phyloP scores from a whole-genome alignment of 257 asterid species.

The Voacanga thouarsii region DNA sequence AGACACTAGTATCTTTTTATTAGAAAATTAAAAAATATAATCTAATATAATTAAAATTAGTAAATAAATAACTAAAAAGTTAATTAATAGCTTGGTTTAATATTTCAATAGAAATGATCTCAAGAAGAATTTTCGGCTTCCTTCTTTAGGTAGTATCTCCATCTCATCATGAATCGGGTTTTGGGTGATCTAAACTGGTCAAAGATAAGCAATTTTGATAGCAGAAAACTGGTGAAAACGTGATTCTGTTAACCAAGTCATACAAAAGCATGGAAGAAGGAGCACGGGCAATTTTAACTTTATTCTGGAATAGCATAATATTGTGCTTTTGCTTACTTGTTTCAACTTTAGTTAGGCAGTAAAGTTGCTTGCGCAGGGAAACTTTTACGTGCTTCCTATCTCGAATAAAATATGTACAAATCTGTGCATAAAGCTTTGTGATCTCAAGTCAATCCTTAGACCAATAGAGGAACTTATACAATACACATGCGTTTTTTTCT shows the following conservation, averaged over 20 bases:
- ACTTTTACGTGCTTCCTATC: too few species aligned
- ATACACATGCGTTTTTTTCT: too few species aligned
- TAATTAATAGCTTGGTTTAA: too few species aligned
- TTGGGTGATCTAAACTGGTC: background rate
- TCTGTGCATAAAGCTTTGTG: too few species aligned
- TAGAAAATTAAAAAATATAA: too few species aligned
- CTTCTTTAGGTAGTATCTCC: background rate
- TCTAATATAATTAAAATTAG: too few species aligned
- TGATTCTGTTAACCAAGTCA: background rate
- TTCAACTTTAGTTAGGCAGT: constrained; percentile 11
- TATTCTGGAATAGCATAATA: constrained; percentile 2
- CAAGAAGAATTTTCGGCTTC: background rate
- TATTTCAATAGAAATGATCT: background rate
- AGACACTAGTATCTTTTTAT: too few species aligned
- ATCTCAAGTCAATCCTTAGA: too few species aligned
- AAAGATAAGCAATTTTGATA: background rate
- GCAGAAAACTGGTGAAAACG: background rate
- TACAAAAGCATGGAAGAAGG: background rate
- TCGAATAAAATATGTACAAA: too few species aligned
- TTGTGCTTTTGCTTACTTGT: background rate
- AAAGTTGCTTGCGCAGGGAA: background rate
- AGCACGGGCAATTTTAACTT: background rate
- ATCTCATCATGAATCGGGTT: background rate
- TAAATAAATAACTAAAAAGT: too few species aligned
- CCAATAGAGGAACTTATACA: too few species aligned